phyloP scores from a whole-genome alignment of 108 stramenopile species.

The Pinguiococcus pyrenoidosus region DNA sequence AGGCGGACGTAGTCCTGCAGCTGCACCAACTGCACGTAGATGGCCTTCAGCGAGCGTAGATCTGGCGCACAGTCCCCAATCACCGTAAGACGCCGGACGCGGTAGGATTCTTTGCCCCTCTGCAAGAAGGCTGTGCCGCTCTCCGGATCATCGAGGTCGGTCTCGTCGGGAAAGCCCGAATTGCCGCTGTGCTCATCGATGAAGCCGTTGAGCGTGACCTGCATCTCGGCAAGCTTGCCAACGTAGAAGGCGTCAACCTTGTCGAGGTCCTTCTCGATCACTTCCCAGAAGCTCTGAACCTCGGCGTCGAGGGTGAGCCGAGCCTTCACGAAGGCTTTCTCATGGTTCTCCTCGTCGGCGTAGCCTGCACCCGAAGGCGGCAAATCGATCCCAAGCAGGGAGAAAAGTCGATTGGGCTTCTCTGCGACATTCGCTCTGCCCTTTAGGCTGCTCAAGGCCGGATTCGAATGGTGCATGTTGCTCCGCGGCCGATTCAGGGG shows the following conservation, averaged over 20 bases:
- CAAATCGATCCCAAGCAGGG: no score
- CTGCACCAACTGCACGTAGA: conserved; percentile 20
- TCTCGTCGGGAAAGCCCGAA: no score
- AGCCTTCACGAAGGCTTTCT: background rate
- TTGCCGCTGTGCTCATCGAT: conserved; percentile 1
- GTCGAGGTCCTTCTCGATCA: background rate
- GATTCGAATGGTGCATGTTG: no score
- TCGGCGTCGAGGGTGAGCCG: background rate
- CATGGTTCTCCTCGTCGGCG: background rate
- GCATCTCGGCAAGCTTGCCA: conserved; percentile 20
- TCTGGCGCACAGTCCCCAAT: no score
- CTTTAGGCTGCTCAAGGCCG: no score
- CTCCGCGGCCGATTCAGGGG: no score
- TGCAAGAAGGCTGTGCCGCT: background rate
- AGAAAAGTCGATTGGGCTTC: no score
- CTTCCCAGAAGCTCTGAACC: background rate
- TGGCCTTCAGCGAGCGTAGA: conserved; percentile 9
- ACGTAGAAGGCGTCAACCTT: conserved; percentile 9
- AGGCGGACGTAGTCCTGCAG: conserved; percentile 14
- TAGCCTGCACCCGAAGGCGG: no score
- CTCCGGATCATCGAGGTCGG: no score
- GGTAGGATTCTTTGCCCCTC: no score
- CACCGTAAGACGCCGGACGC: no score
- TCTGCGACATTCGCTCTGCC: no score
- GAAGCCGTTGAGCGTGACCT: conserved; percentile 8